Evolutionary conservation across 176 grass and related monocot species (phyloP).

Genomic region (Otatea glauca): DNA sequence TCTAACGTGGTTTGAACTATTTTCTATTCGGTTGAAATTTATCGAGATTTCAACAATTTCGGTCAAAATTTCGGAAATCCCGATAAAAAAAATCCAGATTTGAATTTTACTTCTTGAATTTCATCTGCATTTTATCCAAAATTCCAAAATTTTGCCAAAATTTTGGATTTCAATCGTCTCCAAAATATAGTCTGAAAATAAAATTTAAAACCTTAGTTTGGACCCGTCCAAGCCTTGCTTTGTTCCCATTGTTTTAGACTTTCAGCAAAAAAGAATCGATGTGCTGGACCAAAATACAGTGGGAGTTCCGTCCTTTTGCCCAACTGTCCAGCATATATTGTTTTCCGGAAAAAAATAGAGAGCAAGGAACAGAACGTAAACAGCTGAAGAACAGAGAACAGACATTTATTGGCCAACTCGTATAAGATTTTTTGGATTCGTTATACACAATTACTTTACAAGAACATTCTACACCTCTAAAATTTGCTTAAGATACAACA

Average conservation of each 20-base stretch:
- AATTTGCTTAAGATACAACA: slow-evolving; percentile 40
- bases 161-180: no score
- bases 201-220: no score
- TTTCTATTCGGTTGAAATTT: no score
- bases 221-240: not conserved
- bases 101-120: no score
- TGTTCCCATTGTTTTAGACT: not conserved
- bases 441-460: slow-evolving; percentile 67
- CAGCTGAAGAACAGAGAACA: not conserved
- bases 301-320: not conserved
- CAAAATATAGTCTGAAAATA: no score
- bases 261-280: not conserved
- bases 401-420: slow-evolving; percentile 41
- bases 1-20: no score
- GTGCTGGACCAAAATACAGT: not conserved
- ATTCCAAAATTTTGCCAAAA: no score
- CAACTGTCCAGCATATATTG: not conserved
- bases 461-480: slow-evolving; percentile 51
- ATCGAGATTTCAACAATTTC: no score
- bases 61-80: no score
- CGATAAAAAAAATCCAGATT: no score
- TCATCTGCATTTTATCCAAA: no score
- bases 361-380: not conserved
- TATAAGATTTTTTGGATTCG: slow-evolving; percentile 40
- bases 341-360: not conserved